A percentile compares a stretch with the other conserved stretches of the same genome.
These are phyloP conservation scores for Mycena belliarum DNA, from an alignment of 768 basidiomycete species.

Conservation along the genomic window DNA sequence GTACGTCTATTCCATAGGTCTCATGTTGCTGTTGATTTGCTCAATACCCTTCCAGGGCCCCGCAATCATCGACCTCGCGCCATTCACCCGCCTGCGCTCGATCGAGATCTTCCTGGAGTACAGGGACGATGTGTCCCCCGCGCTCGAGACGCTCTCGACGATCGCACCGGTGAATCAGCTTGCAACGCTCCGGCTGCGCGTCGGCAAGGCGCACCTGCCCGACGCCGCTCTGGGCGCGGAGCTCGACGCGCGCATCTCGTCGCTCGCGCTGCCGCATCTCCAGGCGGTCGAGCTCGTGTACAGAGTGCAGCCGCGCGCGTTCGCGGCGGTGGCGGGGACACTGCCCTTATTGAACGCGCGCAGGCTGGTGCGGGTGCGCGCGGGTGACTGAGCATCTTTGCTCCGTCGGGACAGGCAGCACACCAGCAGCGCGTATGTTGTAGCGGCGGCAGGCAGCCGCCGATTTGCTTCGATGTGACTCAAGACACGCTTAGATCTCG, in stretches of 20 bases:
- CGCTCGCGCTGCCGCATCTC: conserved; percentile 1
- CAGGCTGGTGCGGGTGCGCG: not conserved
- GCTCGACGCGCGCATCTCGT: not conserved
- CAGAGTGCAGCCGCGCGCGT: not conserved
- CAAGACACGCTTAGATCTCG: no score
- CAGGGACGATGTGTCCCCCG: not conserved
- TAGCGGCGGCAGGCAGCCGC: no score
- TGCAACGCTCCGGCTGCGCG: not conserved
- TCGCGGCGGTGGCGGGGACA: not conserved
- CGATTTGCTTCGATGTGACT: no score
- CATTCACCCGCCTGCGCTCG: not conserved
- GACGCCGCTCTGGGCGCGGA: not conserved
- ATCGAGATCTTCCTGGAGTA: conserved; percentile 7
- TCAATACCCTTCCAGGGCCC: not conserved
- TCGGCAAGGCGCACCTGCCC: not conserved
- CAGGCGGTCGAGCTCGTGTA: conserved; percentile 7
- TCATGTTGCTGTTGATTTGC: not conserved
- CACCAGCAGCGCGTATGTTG: no score
- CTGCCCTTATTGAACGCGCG: not conserved
- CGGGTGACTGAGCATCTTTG: no score
- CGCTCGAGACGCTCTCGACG: not conserved
- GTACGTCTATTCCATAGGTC: not conserved
- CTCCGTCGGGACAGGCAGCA: no score
- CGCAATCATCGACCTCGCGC: not conserved
- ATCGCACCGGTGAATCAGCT: not conserved